phyloP scores from a whole-genome alignment of 176 grass and related monocot genomes.

The Chloris gayana region DNA sequence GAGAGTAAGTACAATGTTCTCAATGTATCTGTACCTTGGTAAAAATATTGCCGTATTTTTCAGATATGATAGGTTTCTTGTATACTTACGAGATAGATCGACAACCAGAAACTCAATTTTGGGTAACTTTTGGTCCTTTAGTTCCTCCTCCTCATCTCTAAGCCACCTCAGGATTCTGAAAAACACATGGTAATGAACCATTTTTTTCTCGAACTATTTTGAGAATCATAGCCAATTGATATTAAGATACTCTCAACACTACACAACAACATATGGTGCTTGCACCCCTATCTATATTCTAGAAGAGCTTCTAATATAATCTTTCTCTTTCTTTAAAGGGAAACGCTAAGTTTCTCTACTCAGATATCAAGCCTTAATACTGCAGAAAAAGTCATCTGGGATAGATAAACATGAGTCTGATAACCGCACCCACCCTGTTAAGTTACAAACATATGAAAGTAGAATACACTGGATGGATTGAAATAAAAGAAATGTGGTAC shows the following conservation, averaged over 20 bases:
- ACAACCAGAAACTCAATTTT: conserved; percentile 66
- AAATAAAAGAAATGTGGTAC: background rate
- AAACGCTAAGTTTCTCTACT: background rate
- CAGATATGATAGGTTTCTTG: background rate
- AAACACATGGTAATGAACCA: conserved; percentile 10
- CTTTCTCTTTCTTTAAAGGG: conserved; percentile 11
- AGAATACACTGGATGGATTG: background rate
- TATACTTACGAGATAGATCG: conserved; percentile 83
- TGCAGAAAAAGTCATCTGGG: background rate
- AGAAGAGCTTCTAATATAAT: background rate
- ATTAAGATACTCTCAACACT: background rate
- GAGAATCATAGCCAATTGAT: background rate
- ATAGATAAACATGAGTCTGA: background rate
- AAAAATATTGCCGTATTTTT: background rate
- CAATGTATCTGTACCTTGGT: background rate
- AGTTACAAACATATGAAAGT: background rate
- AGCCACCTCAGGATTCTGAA: conserved; percentile 96
- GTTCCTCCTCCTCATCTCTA: conserved; percentile 72
- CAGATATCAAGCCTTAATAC: background rate
- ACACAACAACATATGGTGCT: background rate
- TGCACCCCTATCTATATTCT: conserved; percentile 1
- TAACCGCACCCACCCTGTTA: background rate
- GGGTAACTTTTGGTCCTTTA: conserved; percentile 39
- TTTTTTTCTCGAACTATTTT: background rate
- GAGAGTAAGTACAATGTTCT: conserved; percentile 3